Evolutionary conservation across 306 rosid species (phyloP), one percentile per base, ranked within the genome.

Genomic region (Trifolium repens): DNA sequence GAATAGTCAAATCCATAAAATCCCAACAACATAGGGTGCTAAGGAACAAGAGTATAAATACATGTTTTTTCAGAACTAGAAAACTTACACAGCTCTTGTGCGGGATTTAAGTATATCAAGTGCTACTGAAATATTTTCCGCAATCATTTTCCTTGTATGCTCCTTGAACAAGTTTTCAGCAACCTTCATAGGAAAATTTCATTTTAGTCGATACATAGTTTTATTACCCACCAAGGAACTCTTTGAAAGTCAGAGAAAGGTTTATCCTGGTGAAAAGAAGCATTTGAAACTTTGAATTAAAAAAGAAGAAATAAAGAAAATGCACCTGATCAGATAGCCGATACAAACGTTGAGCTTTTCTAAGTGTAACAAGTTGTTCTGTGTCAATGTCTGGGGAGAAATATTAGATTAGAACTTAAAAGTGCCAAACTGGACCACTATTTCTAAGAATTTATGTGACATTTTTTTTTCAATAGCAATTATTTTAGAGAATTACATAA

Each of bases 251-350:
- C 42, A 62, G 46, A 46, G n/a, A 11, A 59, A 67, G 55, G 65
- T 47, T 44, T 76, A 77, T 65, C 65, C 65, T 19, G 67, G 24
- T 67, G 71, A 39, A 80, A 16, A 73, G 66, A 34, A 46, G 52
- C 44, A 39, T 52, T 71, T 61, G 19, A 53, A 34, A 46, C 39
- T 24, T 66, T 7, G 24, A 1, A 2, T 22, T 39, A 50, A 13
- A 55, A 73, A 55, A 16, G 39, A 73, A 78, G 64, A 81, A 63
- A 69, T n/a, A 39, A 47, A 22, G 61, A 80, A 74, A 79, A 69
- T 17, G 59, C 78, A 94, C 99, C 99, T 94, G 96, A 34, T 92
- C 96, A 60, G 92, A 87, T 72, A 94, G 93, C 68, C 72, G 86
- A 84, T 62, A 92, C 59, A 75, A 44, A 24, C 4, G 73, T 69